Percentiles rank a stretch among this genome's conserved stretches.
These are phyloP conservation scores for Copromyces sp. DNA, from an alignment of 495 filamentous ascomycete species.

Conservation along the genomic window DNA sequence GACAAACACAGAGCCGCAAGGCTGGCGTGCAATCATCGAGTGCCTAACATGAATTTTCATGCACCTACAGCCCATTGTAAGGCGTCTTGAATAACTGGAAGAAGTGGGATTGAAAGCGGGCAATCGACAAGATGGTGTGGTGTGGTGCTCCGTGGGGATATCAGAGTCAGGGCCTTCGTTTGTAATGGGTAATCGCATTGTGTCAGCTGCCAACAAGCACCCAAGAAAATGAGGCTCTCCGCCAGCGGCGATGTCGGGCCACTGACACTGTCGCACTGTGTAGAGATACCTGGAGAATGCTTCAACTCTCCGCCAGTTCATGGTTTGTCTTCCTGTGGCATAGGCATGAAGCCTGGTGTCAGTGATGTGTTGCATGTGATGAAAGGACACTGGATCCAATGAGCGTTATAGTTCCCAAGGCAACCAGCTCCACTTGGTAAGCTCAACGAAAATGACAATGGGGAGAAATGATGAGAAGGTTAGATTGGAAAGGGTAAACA, in stretches of 20 bases:
- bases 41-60: background rate
- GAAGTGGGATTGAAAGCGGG: background rate
- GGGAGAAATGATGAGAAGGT: background rate
- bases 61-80: background rate
- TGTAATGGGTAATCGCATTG: background rate
- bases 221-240: too few species aligned
- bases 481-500: background rate
- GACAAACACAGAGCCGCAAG: background rate
- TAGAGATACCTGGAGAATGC: background rate
- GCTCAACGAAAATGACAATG: too few species aligned
- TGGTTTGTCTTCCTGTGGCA: background rate
- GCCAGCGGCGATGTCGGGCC: too few species aligned
- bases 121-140: background rate
- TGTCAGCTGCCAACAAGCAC: background rate
- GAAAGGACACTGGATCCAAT: background rate
- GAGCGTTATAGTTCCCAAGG: too few species aligned
- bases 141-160: background rate
- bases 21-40: background rate
- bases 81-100: background rate
- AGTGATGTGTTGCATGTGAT: background rate
- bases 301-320: background rate
- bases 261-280: too few species aligned
- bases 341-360: background rate
- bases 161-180: too few species aligned
- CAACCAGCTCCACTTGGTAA: too few species aligned